Conservation (phyloP, 768 basidiomycete species). For the Tulasnella sp. region DNA sequence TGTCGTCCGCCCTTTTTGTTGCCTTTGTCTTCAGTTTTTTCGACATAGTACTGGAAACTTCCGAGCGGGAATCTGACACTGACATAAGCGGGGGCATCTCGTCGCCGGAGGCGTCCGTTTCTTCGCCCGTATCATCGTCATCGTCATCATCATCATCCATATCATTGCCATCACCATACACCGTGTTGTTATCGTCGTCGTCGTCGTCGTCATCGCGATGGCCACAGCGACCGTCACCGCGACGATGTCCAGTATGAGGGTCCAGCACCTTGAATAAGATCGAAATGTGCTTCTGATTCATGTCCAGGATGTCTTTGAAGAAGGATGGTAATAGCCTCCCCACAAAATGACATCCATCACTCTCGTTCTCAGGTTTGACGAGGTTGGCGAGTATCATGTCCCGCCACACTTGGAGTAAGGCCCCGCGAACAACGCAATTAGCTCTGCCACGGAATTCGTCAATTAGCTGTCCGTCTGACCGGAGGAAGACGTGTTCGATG, state of each 20-base stretch:
- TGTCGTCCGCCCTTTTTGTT: no score
- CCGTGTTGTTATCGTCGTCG: no score
- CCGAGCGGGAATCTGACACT: not conserved
- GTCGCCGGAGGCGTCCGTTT: not conserved
- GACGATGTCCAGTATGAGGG: not conserved
- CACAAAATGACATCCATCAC: not conserved
- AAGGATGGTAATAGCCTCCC: not conserved
- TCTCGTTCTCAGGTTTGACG: conserved; percentile 2
- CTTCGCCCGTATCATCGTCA: not conserved
- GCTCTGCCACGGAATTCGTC: conserved; percentile 1
- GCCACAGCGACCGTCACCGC: not conserved
- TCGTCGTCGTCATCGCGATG: not conserved
- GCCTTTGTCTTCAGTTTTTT: not conserved
- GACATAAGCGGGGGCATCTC: not conserved
- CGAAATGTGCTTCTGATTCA: not conserved
- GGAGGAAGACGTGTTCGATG: not conserved
- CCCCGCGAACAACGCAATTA: not conserved
- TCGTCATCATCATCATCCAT: not conserved
- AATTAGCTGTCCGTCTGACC: conserved; percentile 2
- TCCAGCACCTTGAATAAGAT: not conserved
- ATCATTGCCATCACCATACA: not conserved
- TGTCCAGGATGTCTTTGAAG: conserved; percentile 3
- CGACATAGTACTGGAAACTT: not conserved
- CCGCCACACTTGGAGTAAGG: conserved; percentile 3
- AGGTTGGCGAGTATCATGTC: conserved; percentile 6